Conservation (phyloP, 805 yeast species). For the Wickerhamomyces bovis region DNA sequence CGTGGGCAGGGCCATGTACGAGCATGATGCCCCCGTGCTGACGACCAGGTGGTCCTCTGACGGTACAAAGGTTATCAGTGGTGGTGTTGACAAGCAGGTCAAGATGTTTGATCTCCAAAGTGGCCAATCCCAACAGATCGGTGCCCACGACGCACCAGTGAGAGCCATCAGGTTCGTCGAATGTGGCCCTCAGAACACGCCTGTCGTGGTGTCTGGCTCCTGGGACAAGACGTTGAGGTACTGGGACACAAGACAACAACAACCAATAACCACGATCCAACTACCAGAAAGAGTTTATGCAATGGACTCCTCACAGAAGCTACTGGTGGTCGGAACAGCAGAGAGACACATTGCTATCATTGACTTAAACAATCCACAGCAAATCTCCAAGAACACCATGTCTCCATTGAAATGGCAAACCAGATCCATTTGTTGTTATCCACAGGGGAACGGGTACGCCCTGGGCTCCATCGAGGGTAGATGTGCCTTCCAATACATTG, state of each 20-base stretch:
- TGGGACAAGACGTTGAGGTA: slow-evolving; percentile 95
- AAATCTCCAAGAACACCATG: slow-evolving; percentile 62
- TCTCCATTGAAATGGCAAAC: slow-evolving; percentile 91
- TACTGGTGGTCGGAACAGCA: slow-evolving; percentile 91
- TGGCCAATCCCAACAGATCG: slow-evolving; percentile 80
- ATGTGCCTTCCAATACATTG: slow-evolving; percentile 89
- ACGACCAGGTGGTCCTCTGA: slow-evolving; percentile 78
- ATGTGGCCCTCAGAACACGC: slow-evolving; percentile 76
- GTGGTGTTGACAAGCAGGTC: slow-evolving; percentile 88
- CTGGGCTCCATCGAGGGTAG: slow-evolving; percentile 93
- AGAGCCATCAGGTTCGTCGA: slow-evolving; percentile 68
- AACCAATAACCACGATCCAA: slow-evolving; percentile 72
- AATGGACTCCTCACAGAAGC: slow-evolving; percentile 76
- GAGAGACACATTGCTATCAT: slow-evolving; percentile 75
- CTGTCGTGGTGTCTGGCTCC: slow-evolving; percentile 82
- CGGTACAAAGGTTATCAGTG: slow-evolving; percentile 81
- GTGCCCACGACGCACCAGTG: slow-evolving; percentile 80
- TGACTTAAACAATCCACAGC: slow-evolving; percentile 77
- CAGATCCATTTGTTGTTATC: slow-evolving; percentile 73
- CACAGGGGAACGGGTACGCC: slow-evolving; percentile 90
- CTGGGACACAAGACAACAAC: slow-evolving; percentile 89
- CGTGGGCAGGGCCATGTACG: slow-evolving; percentile 84
- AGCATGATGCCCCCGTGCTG: slow-evolving; percentile 85
- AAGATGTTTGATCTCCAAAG: slow-evolving; percentile 74
- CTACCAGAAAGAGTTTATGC: slow-evolving; percentile 89